These are phyloP conservation scores for Verticillium nubilum DNA, from an alignment of 2,329 filamentous ascomycete species.

Conservation along the genomic window DNA sequence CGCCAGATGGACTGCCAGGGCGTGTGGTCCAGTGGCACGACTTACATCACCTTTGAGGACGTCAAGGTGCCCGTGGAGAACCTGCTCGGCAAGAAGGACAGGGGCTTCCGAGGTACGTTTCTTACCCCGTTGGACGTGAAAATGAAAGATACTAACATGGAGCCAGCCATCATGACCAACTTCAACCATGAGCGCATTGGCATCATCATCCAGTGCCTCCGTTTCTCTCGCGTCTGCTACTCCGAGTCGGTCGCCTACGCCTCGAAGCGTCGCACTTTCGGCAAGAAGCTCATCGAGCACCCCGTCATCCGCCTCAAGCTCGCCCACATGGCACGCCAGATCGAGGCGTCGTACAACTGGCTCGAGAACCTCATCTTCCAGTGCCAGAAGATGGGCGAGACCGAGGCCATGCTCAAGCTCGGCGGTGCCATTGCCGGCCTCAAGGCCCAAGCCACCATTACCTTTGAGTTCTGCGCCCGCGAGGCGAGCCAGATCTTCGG, in stretches of 20 bases:
- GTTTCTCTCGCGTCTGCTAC: constrained; percentile 94
- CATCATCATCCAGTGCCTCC: constrained; percentile 95
- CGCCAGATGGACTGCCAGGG: constrained; percentile 98
- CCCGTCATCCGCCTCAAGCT: constrained; percentile 97
- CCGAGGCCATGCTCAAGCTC: constrained; percentile 91
- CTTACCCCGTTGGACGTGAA: background rate
- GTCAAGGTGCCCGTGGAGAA: constrained; percentile 99
- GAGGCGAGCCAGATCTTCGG: constrained; percentile 98
- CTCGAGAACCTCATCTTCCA: constrained; percentile 93
- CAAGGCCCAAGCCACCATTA: constrained; percentile 90
- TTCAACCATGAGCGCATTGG: constrained; percentile 99
- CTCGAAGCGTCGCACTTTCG: constrained; percentile 94
- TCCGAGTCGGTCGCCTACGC: constrained; percentile 96
- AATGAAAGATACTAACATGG: constrained; percentile 8
- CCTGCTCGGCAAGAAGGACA: constrained; percentile 94
- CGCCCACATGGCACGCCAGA: constrained; percentile 96
- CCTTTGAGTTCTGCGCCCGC: constrained; percentile 95
- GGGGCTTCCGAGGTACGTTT: constrained; percentile 75
- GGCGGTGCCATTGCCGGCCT: constrained; percentile 89
- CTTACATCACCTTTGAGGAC: constrained; percentile 97
- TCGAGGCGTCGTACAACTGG: constrained; percentile 96
- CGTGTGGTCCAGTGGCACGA: constrained; percentile 91
- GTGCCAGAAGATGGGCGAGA: constrained; percentile 87
- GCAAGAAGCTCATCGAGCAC: constrained; percentile 94
- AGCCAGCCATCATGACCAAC: constrained; percentile 94